Conservation (phyloP, 176 grass and related monocot genomes). For the Oryza brachyantha region DNA sequence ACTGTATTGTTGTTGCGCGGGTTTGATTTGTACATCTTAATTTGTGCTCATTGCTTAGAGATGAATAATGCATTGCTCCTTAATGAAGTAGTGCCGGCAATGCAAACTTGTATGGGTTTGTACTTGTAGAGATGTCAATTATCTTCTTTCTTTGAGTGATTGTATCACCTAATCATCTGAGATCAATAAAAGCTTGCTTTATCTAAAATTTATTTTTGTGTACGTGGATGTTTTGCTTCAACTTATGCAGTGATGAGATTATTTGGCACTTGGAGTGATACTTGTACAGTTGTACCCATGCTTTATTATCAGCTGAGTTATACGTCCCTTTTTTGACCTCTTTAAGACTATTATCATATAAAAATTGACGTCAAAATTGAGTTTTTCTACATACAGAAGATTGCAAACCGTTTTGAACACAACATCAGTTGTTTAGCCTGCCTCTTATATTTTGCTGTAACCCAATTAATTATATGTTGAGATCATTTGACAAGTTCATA, state of each 20-base stretch:
- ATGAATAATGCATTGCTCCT: slow-evolving; percentile 5
- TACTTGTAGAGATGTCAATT: background rate
- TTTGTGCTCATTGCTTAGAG: background rate
- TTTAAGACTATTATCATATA: background rate
- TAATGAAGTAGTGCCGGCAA: background rate
- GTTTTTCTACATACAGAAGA: background rate
- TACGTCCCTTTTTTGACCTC: background rate
- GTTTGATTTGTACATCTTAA: background rate
- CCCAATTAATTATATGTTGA: slow-evolving; percentile 10
- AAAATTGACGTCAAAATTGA: background rate
- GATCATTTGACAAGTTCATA: slow-evolving; percentile 15
- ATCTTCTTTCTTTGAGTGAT: no score
- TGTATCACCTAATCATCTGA: no score
- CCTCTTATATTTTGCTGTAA: background rate
- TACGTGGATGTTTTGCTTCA: slow-evolving; percentile 14
- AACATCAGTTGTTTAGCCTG: background rate
- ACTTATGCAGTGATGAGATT: background rate
- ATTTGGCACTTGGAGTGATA: slow-evolving; percentile 24
- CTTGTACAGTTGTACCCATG: background rate
- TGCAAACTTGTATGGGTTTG: background rate
- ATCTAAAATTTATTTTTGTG: no score
- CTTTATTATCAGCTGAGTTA: background rate
- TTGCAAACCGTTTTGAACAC: slow-evolving; percentile 9
- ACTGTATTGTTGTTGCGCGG: slow-evolving; percentile 17
- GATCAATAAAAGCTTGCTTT: no score